Conservation (phyloP, 495 filamentous ascomycete genomes). For the Talaromyces wortmannii region DNA sequence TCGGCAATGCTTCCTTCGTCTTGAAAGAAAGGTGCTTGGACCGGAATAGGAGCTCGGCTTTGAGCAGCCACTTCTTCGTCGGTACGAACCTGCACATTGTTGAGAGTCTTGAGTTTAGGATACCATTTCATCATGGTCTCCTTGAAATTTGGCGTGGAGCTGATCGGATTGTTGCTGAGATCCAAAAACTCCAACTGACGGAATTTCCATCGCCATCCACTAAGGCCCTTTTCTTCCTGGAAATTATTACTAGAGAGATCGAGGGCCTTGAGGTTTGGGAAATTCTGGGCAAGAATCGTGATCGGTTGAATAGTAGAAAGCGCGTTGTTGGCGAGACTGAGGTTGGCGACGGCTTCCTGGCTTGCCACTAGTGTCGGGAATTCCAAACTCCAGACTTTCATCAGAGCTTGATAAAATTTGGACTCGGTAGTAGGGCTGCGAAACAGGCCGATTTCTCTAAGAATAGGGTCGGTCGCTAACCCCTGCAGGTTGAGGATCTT, state of each 20-base stretch:
- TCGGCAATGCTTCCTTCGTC: constrained; percentile 71
- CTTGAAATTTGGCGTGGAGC: constrained; percentile 52
- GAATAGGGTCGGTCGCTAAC: constrained; percentile 59
- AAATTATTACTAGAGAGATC: constrained; percentile 79
- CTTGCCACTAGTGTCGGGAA: constrained; percentile 62
- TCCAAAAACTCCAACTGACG: constrained; percentile 70
- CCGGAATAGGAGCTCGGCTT: constrained; percentile 59
- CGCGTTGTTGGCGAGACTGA: constrained; percentile 71
- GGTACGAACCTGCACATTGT: constrained; percentile 63
- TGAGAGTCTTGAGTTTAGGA: constrained; percentile 65
- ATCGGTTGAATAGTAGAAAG: constrained; percentile 64
- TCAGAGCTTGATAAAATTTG: constrained; percentile 85
- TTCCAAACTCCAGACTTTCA: constrained; percentile 68
- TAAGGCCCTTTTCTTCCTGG: constrained; percentile 46
- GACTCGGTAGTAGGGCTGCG: constrained; percentile 58
- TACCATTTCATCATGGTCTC: constrained; percentile 75
- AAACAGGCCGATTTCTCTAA: constrained; percentile 71
- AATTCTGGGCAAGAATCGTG: constrained; percentile 61
- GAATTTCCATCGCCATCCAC: constrained; percentile 72
- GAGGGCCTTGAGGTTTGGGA: constrained; percentile 77
- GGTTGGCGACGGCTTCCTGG: constrained; percentile 64
- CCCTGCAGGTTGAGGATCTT: constrained; percentile 78
- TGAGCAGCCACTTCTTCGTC: constrained; percentile 53
- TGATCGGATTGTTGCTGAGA: constrained; percentile 68
- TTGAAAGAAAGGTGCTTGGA: constrained; percentile 60